Conservation (phyloP, 2,329 filamentous ascomycete species). For the Tympanopsis confertula region DNA sequence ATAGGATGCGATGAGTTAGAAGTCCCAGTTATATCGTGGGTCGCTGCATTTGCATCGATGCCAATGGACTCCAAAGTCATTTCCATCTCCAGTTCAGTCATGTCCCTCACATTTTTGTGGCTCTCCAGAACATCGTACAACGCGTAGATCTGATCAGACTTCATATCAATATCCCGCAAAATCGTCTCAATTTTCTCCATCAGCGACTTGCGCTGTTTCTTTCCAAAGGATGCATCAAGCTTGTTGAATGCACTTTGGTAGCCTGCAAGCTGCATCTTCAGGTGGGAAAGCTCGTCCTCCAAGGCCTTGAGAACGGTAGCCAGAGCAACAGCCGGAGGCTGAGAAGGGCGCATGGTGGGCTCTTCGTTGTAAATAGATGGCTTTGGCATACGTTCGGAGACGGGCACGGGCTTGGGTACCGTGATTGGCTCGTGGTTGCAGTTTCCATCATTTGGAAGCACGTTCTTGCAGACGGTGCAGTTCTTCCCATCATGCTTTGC, state of each 20-base stretch:
- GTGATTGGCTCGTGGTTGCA: slow-evolving; percentile 17
- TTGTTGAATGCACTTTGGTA: not conserved
- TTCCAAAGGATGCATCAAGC: not conserved
- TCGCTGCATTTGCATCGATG: not conserved
- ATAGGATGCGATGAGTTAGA: not conserved
- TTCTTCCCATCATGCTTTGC: slow-evolving; percentile 37
- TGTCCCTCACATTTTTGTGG: not conserved
- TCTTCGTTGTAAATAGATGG: slow-evolving; percentile 34
- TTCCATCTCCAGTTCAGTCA: not conserved
- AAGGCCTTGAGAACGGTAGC: slow-evolving; percentile 1
- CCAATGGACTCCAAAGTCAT: not conserved
- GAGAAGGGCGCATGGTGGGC: slow-evolving; percentile 37
- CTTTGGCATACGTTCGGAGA: slow-evolving; percentile 32
- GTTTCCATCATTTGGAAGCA: slow-evolving; percentile 13
- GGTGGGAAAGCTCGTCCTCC: not conserved
- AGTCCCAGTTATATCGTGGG: no score
- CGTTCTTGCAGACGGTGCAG: slow-evolving; percentile 42
- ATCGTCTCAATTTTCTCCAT: not conserved
- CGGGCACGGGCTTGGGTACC: slow-evolving; percentile 34
- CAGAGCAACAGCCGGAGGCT: not conserved
- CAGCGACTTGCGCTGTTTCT: not conserved
- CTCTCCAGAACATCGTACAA: not conserved
- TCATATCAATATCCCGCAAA: not conserved
- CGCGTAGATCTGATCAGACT: slow-evolving; percentile 1
- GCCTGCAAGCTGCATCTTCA: slow-evolving; percentile 1